A percentile compares a stretch with the other conserved stretches of the same genome.
phyloP scores from a whole-genome alignment of 2,329 filamentous ascomycete species.

The Talaromyces amestolkiae region DNA sequence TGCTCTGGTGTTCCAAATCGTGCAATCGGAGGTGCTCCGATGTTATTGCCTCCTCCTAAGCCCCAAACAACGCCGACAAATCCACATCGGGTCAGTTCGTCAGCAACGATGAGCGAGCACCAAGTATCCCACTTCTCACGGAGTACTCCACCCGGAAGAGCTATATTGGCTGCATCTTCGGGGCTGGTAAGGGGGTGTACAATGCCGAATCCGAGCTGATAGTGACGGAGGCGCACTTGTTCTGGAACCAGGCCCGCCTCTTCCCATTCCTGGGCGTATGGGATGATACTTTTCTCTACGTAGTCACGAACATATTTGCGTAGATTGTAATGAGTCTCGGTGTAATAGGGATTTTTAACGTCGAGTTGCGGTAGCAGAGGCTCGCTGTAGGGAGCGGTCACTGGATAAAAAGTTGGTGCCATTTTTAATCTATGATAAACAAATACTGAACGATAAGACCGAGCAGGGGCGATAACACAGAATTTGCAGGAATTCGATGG shows the following conservation, averaged over 20 bases:
- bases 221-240: conserved; percentile 39
- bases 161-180: conserved; percentile 40
- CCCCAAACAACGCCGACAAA: conserved; percentile 59
- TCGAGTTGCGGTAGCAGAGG: conserved; percentile 49
- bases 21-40: conserved; percentile 64
- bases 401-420: conserved; percentile 18
- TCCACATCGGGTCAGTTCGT: conserved; percentile 56
- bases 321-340: conserved; percentile 58
- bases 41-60: conserved; percentile 59
- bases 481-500: not conserved
- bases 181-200: conserved; percentile 38
- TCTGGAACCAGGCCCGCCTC: conserved; percentile 53
- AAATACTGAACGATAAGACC: not conserved
- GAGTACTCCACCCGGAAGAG: conserved; percentile 47
- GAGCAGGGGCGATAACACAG: too few relatives aligned
- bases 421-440: conserved; percentile 1
- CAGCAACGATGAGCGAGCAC: conserved; percentile 55
- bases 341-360: conserved; percentile 57
- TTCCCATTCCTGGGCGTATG: conserved; percentile 64
- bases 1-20: conserved; percentile 61
- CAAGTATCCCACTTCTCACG: conserved; percentile 55
- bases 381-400: conserved; percentile 40
- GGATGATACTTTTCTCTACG: conserved; percentile 58
- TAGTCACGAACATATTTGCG: conserved; percentile 58
- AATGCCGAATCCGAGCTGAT: conserved; percentile 41